phyloP scores from a whole-genome alignment of 1,139 yeast species.

The Saccharomyces hybrid region DNA sequence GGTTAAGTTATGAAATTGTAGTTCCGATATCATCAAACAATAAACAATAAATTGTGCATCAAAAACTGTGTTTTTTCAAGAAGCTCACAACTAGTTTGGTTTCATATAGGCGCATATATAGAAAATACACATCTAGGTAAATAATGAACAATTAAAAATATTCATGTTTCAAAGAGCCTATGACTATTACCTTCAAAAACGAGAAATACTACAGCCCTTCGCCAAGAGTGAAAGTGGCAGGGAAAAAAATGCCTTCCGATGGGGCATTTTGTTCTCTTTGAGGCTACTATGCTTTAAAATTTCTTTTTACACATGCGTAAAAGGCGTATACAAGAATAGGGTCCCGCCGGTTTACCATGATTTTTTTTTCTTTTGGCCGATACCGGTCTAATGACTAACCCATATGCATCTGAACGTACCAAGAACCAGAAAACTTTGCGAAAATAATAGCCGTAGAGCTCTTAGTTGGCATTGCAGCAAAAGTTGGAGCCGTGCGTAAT shows the following conservation, averaged over 20 bases:
- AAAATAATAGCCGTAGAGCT: neutral
- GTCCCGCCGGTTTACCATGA: neutral
- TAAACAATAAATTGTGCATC: neutral
- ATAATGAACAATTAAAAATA: neutral
- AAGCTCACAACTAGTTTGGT: neutral
- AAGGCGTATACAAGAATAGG: neutral
- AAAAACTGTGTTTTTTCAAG: neutral
- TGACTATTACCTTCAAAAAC: neutral
- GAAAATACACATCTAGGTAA: neutral
- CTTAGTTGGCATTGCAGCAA: neutral
- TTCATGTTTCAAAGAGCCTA: neutral
- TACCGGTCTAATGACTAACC: neutral
- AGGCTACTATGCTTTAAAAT: neutral
- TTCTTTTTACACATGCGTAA: neutral
- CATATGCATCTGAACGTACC: neutral
- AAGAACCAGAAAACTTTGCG: neutral
- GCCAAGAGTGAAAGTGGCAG: neutral
- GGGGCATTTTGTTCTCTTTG: neutral
- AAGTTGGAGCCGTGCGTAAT: neutral
- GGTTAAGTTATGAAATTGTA: neutral
- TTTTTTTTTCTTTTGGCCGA: neutral
- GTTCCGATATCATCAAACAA: neutral
- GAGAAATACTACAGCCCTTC: neutral
- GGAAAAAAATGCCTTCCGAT: neutral
- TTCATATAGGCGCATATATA: neutral